A percentile compares a stretch with the other conserved stretches of the same genome.
phyloP scores from a whole-genome alignment of 1,139 yeast species.

The Debaryomyces psychrophilus region DNA sequence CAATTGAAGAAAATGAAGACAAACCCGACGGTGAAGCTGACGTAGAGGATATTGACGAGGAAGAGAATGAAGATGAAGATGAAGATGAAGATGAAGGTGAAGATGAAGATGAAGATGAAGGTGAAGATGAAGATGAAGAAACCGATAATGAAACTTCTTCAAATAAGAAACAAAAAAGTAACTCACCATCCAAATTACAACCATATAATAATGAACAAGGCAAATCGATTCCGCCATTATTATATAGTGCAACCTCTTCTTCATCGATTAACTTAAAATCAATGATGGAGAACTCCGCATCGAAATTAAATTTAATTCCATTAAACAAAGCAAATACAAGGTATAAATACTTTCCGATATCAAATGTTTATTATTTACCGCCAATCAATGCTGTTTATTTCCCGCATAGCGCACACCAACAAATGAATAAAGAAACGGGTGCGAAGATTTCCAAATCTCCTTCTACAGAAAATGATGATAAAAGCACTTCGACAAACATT shows the following conservation, averaged over 20 bases:
- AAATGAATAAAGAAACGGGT: conserved; percentile 13
- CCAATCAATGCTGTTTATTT: conserved; percentile 63
- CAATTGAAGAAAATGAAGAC: conserved; percentile 12
- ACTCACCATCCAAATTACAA: conserved; percentile 12
- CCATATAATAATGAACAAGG: conserved; percentile 13
- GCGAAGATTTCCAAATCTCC: background rate
- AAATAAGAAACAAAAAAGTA: conserved; percentile 10
- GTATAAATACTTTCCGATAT: conserved; percentile 60
- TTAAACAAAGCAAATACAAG: conserved; percentile 18
- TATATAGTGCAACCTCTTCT: conserved; percentile 16
- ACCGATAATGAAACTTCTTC: conserved; percentile 13
- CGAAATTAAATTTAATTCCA: conserved; percentile 1
- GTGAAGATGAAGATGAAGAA: conserved; percentile 11
- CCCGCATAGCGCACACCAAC: conserved; percentile 61
- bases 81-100: conserved; percentile 15
- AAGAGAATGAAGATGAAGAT: conserved; percentile 12
- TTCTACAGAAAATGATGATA: conserved; percentile 1
- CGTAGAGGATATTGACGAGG: conserved; percentile 11
- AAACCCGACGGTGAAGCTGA: conserved; percentile 14
- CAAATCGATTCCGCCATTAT: conserved; percentile 16
- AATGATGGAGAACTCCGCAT: conserved; percentile 11
- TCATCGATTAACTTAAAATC: conserved; percentile 18
- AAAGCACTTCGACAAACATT: background rate
- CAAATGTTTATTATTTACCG: conserved; percentile 58
- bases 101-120: conserved; percentile 5